Evolutionary conservation across 2,329 filamentous ascomycete species (phyloP).

Genomic region (Calonectria hawksworthii): DNA sequence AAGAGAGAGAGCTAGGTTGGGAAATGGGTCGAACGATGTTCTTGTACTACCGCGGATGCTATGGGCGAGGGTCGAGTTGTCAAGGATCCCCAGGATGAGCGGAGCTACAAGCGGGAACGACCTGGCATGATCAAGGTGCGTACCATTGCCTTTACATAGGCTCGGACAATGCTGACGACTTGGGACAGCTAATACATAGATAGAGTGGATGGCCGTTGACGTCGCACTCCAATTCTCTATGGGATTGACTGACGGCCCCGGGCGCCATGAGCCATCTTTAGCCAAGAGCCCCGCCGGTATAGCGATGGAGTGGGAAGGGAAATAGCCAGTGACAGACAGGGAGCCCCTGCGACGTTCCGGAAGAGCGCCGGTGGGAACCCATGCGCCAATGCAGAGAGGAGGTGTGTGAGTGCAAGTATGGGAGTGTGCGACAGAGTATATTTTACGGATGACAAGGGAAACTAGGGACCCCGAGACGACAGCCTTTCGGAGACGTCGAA

Average conservation of each 20-base stretch:
- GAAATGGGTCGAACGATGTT: conserved; percentile 47
- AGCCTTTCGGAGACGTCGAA: conserved; percentile 7
- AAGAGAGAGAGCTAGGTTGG: conserved; percentile 39
- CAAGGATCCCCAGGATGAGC: conserved; percentile 45
- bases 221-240: conserved; percentile 47
- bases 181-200: conserved; percentile 45
- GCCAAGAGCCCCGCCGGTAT: conserved; percentile 32
- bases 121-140: conserved; percentile 47
- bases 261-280: conserved; percentile 28
- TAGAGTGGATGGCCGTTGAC: conserved; percentile 46
- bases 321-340: conserved; percentile 45
- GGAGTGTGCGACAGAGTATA: conserved; percentile 12
- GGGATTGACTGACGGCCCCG: conserved; percentile 45
- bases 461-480: conserved; percentile 17
- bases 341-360: conserved; percentile 43
- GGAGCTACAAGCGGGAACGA: conserved; percentile 44
- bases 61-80: conserved; percentile 44
- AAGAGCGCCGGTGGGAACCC: conserved; percentile 36
- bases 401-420: conserved; percentile 14
- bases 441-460: conserved; percentile 17
- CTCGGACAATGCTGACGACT: conserved; percentile 44
- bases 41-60: conserved; percentile 42
- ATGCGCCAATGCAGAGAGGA: conserved; percentile 11
- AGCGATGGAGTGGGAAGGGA: conserved; percentile 44
- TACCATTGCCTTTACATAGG: conserved; percentile 41